Evolutionary conservation across 2,329 filamentous ascomycete genomes (phyloP), one percentile per base, ranked within the genome.

Genomic region (Proliferodiscus dingleyae): DNA sequence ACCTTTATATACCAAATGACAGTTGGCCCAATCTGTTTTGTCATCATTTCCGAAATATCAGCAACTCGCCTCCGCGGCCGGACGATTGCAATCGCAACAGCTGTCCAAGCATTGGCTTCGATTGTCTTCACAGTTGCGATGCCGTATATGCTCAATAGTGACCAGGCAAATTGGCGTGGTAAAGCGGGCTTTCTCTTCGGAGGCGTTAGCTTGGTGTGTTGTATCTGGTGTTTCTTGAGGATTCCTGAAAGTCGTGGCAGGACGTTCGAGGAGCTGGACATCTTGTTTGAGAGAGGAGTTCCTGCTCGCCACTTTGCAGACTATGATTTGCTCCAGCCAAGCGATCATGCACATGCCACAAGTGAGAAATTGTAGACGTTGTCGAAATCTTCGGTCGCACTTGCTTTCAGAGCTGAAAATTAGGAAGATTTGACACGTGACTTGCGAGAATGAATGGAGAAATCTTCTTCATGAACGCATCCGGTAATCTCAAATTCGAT

Each of bases 191-290:
- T 64, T 32, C 52, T 63, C 18, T 64, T 59, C 32, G 59, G 59
- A n/a, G n/a, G n/a, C n/a, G n/a, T n/a, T n/a, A n/a, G n/a, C n/a
- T n/a, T 68, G n/a, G n/a, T 65, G 1, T 65, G 67, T 28, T 53
- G 67, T 1, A 54, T 61, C 0, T 72, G 70, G 56, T 65, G 67
- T 13, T 67, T 56, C 49, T 65, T 65, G 46, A 65, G 62, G 44
- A 52, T 68, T 7, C 69, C 69, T 18, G 72, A 74, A 56, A 70
- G 68, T 0, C 66, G 65, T n/a, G 68, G 66, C 3, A 63, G 68
- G 33, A 68, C 67, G 1, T 66, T 70, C 40, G 69, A 70, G 46
- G 71, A 74, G 60, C 64, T 74, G 9, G 71, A 74, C 50, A 52
- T 66, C 5, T 55, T 75, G 55, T 74, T 75, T 56, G 65, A 66